A percentile compares a stretch with the other conserved stretches of the same genome.
Evolutionary conservation across 2,329 filamentous ascomycete species (phyloP).

Genomic region (Aspergillus fischeri): DNA sequence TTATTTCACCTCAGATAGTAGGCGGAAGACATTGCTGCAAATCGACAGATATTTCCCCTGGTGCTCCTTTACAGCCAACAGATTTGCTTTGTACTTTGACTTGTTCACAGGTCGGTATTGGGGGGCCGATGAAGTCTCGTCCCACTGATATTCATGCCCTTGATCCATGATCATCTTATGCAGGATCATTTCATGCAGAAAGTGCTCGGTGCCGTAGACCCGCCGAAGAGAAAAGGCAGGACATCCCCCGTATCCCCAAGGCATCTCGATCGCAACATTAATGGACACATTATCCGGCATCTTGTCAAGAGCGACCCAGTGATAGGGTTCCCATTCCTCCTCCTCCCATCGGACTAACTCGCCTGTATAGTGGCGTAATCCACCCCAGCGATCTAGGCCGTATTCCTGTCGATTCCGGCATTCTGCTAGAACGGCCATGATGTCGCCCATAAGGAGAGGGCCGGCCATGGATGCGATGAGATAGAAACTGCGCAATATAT

Average conservation of each 20-base stretch:
- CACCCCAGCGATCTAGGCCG: constrained; percentile 3
- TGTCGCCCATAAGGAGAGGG: constrained; percentile 1
- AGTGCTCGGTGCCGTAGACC: background rate
- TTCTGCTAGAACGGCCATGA: constrained; percentile 4
- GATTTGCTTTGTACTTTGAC: constrained; percentile 1
- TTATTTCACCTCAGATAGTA: constrained; percentile 2
- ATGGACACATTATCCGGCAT: constrained; percentile 3
- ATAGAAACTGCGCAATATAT: background rate
- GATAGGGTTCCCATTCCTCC: background rate
- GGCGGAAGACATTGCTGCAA: constrained; percentile 4
- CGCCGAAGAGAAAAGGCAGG: constrained; percentile 6
- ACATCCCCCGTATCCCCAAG: background rate
- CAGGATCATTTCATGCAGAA: constrained; percentile 5
- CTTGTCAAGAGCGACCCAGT: background rate
- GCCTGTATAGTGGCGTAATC: background rate
- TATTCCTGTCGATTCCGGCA: constrained; percentile 4
- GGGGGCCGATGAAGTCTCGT: background rate
- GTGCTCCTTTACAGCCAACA: constrained; percentile 1
- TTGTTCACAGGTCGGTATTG: background rate
- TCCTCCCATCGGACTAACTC: background rate
- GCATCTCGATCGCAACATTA: constrained; percentile 2
- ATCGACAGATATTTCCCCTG: constrained; percentile 1
- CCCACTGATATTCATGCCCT: constrained; percentile 1
- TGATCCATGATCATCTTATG: constrained; percentile 1
- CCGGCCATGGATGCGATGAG: constrained; percentile 1